Evolutionary conservation across 768 basidiomycete species (phyloP).

Genomic region (Leccinum sublutescens): DNA sequence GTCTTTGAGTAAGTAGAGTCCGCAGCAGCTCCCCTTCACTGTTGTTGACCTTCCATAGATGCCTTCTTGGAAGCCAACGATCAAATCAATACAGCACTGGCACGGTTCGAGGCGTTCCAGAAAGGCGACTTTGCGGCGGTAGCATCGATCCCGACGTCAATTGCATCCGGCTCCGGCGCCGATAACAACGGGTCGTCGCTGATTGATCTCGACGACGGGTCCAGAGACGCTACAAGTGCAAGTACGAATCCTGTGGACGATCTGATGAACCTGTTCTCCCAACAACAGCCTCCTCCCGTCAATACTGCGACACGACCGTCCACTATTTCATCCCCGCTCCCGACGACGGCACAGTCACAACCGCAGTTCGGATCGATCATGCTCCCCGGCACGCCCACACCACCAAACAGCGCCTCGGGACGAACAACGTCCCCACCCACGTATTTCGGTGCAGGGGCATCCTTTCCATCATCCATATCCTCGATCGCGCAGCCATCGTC

Average conservation of each 20-base stretch:
- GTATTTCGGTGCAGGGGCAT: constrained; percentile 3
- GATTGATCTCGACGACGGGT: constrained; percentile 74
- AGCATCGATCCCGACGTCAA: constrained; percentile 66
- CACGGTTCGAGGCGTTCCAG: constrained; percentile 91
- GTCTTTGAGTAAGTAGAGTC: constrained; percentile 64
- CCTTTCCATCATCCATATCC: constrained; percentile 3
- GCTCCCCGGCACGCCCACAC: constrained; percentile 41
- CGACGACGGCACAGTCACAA: constrained; percentile 15
- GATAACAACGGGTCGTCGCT: constrained; percentile 45
- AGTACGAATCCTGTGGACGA: constrained; percentile 45
- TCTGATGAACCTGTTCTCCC: constrained; percentile 58
- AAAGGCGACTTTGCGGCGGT: constrained; percentile 80
- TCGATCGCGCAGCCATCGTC: constrained; percentile 9
- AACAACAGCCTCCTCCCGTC: constrained; percentile 19
- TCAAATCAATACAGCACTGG: constrained; percentile 90
- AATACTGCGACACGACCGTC: constrained; percentile 32
- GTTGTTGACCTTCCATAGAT: constrained; percentile 45
- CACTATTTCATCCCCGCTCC: constrained; percentile 16
- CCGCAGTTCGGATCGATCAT: constrained; percentile 40
- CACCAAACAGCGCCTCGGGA: constrained; percentile 13
- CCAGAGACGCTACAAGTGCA: constrained; percentile 14
- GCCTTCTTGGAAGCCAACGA: constrained; percentile 96
- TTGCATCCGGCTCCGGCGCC: constrained; percentile 34
- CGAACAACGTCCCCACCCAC: constrained; percentile 17
- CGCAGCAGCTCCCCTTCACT: background rate